Percentiles rank a stretch among this genome's conserved stretches.
Conservation (phyloP, 306 rosid genomes). For the Acmispon strigosus region DNA sequence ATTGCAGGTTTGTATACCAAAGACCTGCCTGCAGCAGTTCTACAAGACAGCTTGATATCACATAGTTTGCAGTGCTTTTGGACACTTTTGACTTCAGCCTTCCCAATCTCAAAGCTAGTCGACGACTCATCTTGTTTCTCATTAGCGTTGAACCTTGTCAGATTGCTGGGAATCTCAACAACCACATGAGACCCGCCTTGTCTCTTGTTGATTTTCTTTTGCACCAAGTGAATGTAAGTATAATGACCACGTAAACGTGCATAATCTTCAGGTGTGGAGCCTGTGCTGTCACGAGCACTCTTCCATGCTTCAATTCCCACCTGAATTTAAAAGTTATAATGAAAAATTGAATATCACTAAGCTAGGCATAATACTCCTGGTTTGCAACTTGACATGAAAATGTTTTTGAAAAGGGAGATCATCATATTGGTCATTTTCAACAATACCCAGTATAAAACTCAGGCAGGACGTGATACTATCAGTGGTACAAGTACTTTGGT, state of each 20-base stretch:
- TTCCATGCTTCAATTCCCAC: slow-evolving; percentile 93
- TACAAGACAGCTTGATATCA: slow-evolving; percentile 37
- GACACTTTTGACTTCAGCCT: slow-evolving; percentile 17
- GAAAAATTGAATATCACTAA: background rate
- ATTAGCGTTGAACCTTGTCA: slow-evolving; percentile 27
- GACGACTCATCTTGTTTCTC: slow-evolving; percentile 35
- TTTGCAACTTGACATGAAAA: background rate
- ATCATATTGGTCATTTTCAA: too few relatives aligned
- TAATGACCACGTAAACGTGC: slow-evolving; percentile 67
- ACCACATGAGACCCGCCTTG: slow-evolving; percentile 54
- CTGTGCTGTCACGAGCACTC: slow-evolving; percentile 62
- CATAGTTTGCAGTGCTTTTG: slow-evolving; percentile 52
- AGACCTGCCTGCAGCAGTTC: slow-evolving; percentile 40
- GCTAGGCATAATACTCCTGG: background rate
- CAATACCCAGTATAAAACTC: background rate
- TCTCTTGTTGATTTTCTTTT: slow-evolving; percentile 64
- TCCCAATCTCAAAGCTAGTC: slow-evolving; percentile 50
- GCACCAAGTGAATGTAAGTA: slow-evolving; percentile 67
- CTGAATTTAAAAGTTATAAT: slow-evolving; percentile 30
- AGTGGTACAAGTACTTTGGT: too few relatives aligned
- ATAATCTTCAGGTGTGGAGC: slow-evolving; percentile 81
- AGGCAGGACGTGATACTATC: background rate
- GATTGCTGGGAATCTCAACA: slow-evolving; percentile 60
- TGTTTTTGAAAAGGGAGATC: background rate
- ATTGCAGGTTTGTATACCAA: slow-evolving; percentile 72